A percentile compares a stretch with the other conserved stretches of the same genome.
Conservation (phyloP, 371 early-diverging fungal species). For the Synchytrium microbalum region DNA sequence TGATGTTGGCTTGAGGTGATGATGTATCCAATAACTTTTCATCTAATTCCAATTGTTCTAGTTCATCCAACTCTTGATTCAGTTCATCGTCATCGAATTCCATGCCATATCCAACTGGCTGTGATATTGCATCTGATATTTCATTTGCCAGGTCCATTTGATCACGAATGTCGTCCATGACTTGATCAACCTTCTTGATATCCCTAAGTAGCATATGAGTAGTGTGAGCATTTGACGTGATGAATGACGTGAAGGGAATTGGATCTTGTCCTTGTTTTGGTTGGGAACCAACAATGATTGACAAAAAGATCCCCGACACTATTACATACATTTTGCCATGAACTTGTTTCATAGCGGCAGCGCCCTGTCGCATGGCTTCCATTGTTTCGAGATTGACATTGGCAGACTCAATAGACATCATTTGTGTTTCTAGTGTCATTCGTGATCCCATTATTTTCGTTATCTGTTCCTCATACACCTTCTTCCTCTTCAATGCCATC, state of each 20-base stretch:
- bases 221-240: neutral
- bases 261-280: neutral
- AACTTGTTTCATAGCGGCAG: constrained; percentile 88
- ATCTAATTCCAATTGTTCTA: constrained; percentile 92
- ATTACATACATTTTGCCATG: constrained; percentile 78
- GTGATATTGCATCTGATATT: constrained; percentile 87
- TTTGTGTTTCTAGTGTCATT: constrained; percentile 91
- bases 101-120: constrained; percentile 75
- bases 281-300: neutral
- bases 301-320: constrained; percentile 10
- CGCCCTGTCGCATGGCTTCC: constrained; percentile 91
- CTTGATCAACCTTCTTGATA: constrained; percentile 89
- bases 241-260: neutral
- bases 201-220: constrained; percentile 47
- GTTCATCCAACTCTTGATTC: constrained; percentile 78
- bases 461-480: constrained; percentile 74
- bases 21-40: constrained; percentile 68
- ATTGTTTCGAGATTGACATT: constrained; percentile 93
- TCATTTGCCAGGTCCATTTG: constrained; percentile 96
- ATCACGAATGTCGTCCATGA: constrained; percentile 95
- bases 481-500: constrained; percentile 91
- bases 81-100: constrained; percentile 89
- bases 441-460: constrained; percentile 83
- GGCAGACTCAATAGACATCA: constrained; percentile 92
- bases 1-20: constrained; percentile 25